Base-by-base conservation (phyloP, 257 asterid species). In the Ligustrum vulgare region DNA sequence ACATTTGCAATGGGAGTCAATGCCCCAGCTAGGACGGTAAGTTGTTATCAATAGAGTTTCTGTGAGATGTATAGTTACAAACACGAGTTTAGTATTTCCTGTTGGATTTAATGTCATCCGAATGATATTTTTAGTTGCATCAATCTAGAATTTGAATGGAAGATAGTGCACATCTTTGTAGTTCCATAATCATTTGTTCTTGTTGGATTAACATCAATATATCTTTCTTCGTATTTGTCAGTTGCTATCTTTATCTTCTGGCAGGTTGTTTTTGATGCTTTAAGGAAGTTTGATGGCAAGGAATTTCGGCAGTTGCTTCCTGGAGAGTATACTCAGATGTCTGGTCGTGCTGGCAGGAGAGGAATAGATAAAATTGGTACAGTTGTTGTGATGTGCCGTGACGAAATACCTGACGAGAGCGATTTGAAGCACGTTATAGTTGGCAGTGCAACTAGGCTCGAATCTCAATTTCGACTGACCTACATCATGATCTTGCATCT, bases 1-100 rank as follows among this genome's bases (percentile, higher is more conserved):
- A 95, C 99, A 82, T 95, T 95, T 86, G 99, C 99, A 58, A 95
- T 95, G 99, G 99, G 99, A 89, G 98, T 95, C 77, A 95, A 95
- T 76, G 99, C 99, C 78, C 99, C 99, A 16, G 98, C 99, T 22
- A 87, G 98, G 90, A 95, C 99, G 78, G 99, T 94, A 82, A 83
- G 94, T 83, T 64, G 41, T 75, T 67, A 43, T 39, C 58, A 43
- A 73, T 80, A 64, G 56, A 12, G 9, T 43, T 77, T 64, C 33
- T 39, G 71, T 34, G 72, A 69, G 67, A 68, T 75, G 69, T 71
- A 43, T 72, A 45, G n/a, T 62, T 51, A 67, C 68, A 63, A 69
- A 23, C 73, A 54, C 6, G 25, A 54, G 63, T 51, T 75, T 34
- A 65, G 75, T 67, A 35, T 72, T 78, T 64, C 47, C 58, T 65